Evolutionary conservation across 2,329 filamentous ascomycete genomes (phyloP), one percentile per base, ranked within the genome.

Genomic region (Gaeumannomyces tritici): DNA sequence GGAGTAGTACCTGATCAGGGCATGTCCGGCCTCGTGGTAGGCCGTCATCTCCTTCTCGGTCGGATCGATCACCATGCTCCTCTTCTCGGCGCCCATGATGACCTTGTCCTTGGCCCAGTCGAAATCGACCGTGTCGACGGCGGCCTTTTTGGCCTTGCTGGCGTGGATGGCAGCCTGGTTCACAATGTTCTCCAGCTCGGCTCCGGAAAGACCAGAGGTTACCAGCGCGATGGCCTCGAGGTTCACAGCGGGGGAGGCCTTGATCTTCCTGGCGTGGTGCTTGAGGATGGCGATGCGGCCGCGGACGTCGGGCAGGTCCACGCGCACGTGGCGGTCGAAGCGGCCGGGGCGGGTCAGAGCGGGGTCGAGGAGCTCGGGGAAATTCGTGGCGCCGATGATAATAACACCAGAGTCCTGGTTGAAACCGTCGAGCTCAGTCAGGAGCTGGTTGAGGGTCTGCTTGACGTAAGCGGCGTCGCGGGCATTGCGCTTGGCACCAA

Each of bases 81-180:
- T 90, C 72, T 89, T 87, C 77, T 99, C 95, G 2, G 93, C 90
- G 51, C 95, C 95, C 91, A 99, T 96, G 74, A 96, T 89, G 62
- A 99, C 90, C 77, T 95, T 95, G 79, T 99, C 95, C 76, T 96
- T 98, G 63, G 95, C 95, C 93, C 93, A 99, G 69, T 97, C 93
- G 66, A 98, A 88, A 71, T 98, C 92, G 42, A 83, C 76, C 74
- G 91, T 89, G 15, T 84, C 83, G 61, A 99, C 90, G 57, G 88
- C 83, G 64, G 80, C 80, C 54, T 89, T 84, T 76, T 93, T 95
- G 67, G 90, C 83, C 73, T 95, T 91, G 70, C 91, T 96, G n/a
- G 95, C 95, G 70, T 89, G 91, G 56, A 99, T 89, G 27, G 95
- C 95, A 35, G 95, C 95, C 73, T 97, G 91, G 75, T 99, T 99